Evolutionary conservation across 352 stramenopile genomes (phyloP).

Genomic region (Paralagenidium karlingii): DNA sequence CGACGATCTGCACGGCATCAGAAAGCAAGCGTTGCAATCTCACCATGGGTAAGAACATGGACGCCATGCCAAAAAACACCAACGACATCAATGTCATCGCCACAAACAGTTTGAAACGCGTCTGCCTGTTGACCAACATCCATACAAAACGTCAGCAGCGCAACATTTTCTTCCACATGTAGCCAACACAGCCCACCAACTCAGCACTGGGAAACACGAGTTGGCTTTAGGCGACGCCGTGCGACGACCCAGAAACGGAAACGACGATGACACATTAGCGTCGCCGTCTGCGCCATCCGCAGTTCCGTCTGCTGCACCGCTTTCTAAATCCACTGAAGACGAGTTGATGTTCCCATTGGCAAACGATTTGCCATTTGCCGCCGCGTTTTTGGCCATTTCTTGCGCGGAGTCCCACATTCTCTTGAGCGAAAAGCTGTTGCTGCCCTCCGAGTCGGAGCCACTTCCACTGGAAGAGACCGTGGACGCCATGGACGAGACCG

Average conservation of each 20-base stretch:
- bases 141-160: neutral
- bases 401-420: conserved; percentile 54
- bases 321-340: too few species aligned
- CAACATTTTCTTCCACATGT: too few species aligned
- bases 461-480: conserved; percentile 15
- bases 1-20: neutral
- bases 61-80: conserved; percentile 77
- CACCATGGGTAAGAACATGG: conserved; percentile 58
- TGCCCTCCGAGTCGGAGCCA: neutral
- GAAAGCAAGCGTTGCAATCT: conserved; percentile 1
- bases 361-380: too few species aligned
- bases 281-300: too few species aligned
- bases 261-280: too few species aligned
- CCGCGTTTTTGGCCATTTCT: conserved; percentile 27
- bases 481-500: conserved; percentile 20
- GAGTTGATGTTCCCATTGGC: too few species aligned
- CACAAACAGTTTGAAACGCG: conserved; percentile 77
- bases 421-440: conserved; percentile 22
- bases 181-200: neutral
- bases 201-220: neutral
- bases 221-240: too few species aligned
- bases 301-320: too few species aligned
- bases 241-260: too few species aligned
- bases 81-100: conserved; percentile 45
- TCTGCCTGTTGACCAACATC: conserved; percentile 20